phyloP scores from a whole-genome alignment of 805 yeast species.

The Candida jianshihensis region DNA sequence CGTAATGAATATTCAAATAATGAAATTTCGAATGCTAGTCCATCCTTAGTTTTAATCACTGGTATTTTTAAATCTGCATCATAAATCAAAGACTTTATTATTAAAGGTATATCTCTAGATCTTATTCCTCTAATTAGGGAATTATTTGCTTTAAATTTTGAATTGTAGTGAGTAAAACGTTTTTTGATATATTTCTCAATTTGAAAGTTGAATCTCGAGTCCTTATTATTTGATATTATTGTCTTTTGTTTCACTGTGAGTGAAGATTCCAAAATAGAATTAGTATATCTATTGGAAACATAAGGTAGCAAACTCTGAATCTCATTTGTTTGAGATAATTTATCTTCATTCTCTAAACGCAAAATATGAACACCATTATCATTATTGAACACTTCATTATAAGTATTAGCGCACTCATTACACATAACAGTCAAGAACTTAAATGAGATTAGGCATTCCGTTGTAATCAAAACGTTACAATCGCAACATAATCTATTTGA shows the following conservation, averaged over 20 bases:
- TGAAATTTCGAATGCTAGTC: slow-evolving; percentile 21
- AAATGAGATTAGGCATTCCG: slow-evolving; percentile 87
- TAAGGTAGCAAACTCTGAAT: slow-evolving; percentile 47
- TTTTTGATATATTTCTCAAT: slow-evolving; percentile 56
- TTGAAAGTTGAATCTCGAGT: slow-evolving; percentile 57
- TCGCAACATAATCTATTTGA: slow-evolving; percentile 71
- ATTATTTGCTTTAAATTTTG: slow-evolving; percentile 22
- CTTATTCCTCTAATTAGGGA: slow-evolving; percentile 46
- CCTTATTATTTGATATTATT: slow-evolving; percentile 33
- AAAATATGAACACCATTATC: slow-evolving; percentile 77
- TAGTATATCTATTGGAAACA: slow-evolving; percentile 47
- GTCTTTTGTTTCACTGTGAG: slow-evolving; percentile 24
- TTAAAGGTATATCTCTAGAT: slow-evolving; percentile 38
- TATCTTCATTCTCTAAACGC: slow-evolving; percentile 68
- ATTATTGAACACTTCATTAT: slow-evolving; percentile 76
- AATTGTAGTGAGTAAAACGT: slow-evolving; percentile 30
- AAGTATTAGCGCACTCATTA: slow-evolving; percentile 83
- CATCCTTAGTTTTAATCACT: slow-evolving; percentile 25
- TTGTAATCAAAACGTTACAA: slow-evolving; percentile 57
- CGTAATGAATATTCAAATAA: slow-evolving; percentile 48
- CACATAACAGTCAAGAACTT: slow-evolving; percentile 69
- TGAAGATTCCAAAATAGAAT: slow-evolving; percentile 52
- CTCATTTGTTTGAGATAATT: slow-evolving; percentile 50
- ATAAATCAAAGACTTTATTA: slow-evolving; percentile 36
- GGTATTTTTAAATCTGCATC: slow-evolving; percentile 42